phyloP scores from a whole-genome alignment of 2,329 filamentous ascomycete genomes.

The Seiridium cupressi region DNA sequence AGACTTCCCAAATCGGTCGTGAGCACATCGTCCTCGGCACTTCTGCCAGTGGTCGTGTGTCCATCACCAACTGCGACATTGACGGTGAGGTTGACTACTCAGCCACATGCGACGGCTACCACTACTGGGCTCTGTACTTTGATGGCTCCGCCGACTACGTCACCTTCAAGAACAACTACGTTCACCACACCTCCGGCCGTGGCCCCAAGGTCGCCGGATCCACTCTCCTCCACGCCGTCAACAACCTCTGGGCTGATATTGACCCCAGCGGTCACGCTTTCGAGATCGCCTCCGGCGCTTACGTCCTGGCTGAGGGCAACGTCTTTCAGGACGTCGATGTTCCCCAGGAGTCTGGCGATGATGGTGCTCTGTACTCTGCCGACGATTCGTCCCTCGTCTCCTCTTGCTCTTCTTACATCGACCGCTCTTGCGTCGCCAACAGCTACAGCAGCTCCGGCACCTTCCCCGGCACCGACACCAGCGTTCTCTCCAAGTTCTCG shows the following conservation, averaged over 20 bases:
- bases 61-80: slow-evolving; percentile 44
- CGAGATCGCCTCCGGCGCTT: slow-evolving; percentile 33
- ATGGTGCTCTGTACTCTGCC: slow-evolving; percentile 8
- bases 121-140: slow-evolving; percentile 44
- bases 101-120: slow-evolving; percentile 39
- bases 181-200: slow-evolving; percentile 41
- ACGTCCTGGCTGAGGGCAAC: slow-evolving; percentile 48
- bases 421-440: slow-evolving; percentile 10
- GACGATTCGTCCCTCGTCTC: not conserved
- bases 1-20: slow-evolving; percentile 37
- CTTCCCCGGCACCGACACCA: slow-evolving; percentile 7
- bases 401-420: slow-evolving; percentile 6
- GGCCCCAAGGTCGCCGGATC: slow-evolving; percentile 38
- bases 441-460: slow-evolving; percentile 8
- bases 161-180: slow-evolving; percentile 41
- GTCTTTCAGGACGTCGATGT: slow-evolving; percentile 33
- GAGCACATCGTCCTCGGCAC: slow-evolving; percentile 38
- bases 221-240: slow-evolving; percentile 31
- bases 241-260: slow-evolving; percentile 35
- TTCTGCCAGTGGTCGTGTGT: slow-evolving; percentile 31
- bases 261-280: slow-evolving; percentile 41
- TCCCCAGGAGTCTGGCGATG: slow-evolving; percentile 4
- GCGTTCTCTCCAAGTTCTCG: slow-evolving; percentile 9
- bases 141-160: slow-evolving; percentile 34
- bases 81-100: slow-evolving; percentile 38